phyloP scores from a whole-genome alignment of 2,329 filamentous ascomycete species.

The Paracorniculantispora psalliotae region DNA sequence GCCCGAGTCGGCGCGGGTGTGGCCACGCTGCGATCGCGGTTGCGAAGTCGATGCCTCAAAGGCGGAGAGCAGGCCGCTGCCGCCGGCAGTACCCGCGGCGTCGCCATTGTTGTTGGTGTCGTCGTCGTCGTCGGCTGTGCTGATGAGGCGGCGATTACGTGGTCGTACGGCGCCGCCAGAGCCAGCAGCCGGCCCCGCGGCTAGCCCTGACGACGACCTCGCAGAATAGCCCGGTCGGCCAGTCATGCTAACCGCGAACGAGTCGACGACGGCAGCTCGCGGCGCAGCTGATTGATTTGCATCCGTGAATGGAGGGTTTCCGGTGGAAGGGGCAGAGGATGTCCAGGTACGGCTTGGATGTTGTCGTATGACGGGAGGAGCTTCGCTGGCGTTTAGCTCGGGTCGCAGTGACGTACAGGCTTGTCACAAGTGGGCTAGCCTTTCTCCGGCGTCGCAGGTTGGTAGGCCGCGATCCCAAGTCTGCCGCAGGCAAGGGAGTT shows the following conservation, averaged over 20 bases:
- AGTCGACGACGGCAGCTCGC: slow-evolving; percentile 27
- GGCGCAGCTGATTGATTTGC: slow-evolving; percentile 24
- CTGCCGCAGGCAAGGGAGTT: background rate
- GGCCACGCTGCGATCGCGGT: background rate
- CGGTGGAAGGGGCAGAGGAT: slow-evolving; percentile 19
- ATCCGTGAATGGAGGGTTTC: slow-evolving; percentile 25
- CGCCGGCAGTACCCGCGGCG: slow-evolving; percentile 2
- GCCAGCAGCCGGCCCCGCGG: slow-evolving; percentile 41
- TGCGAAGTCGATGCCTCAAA: slow-evolving; percentile 27
- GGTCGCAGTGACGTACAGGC: slow-evolving; percentile 7
- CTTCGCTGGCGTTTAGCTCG: slow-evolving; percentile 3
- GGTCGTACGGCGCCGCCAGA: slow-evolving; percentile 40
- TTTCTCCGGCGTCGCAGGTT: background rate
- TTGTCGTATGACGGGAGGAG: background rate
- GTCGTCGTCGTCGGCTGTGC: slow-evolving; percentile 25
- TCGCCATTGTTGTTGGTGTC: slow-evolving; percentile 25
- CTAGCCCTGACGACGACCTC: slow-evolving; percentile 36
- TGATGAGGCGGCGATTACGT: slow-evolving; percentile 45
- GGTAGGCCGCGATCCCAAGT: background rate
- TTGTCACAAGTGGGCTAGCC: slow-evolving; percentile 7
- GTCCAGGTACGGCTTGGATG: background rate
- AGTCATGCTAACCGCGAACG: slow-evolving; percentile 33
- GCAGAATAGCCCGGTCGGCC: slow-evolving; percentile 21
- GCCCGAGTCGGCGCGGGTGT: background rate
- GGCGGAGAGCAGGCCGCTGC: slow-evolving; percentile 26